These are phyloP conservation scores for Plasmodium knowlesi DNA, from an alignment of 169 alveolate genomes.

Conservation along the genomic window DNA sequence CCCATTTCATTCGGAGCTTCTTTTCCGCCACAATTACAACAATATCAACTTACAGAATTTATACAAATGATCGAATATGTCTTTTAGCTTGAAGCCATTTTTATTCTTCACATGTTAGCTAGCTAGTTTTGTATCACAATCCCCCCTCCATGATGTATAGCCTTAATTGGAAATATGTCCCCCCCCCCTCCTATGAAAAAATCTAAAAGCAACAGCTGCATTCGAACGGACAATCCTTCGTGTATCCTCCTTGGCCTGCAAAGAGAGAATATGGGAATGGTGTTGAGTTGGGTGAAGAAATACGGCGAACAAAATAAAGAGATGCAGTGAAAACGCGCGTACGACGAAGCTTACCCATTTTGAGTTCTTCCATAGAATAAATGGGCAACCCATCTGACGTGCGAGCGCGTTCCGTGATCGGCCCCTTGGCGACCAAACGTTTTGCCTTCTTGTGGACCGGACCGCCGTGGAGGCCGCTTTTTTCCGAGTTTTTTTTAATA, in stretches of 20 bases:
- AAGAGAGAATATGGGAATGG: not conserved
- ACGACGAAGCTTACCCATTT: constrained; percentile 76
- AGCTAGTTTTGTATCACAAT: not conserved
- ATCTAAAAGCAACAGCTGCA: constrained; percentile 83
- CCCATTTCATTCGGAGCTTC: not conserved
- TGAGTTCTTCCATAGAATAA: constrained; percentile 83
- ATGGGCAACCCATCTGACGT: constrained; percentile 84
- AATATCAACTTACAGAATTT: not conserved
- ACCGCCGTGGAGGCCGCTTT: not conserved
- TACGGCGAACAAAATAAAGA: too few species aligned
- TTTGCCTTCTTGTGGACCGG: not conserved
- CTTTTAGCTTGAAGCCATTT: not conserved
- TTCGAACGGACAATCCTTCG: constrained; percentile 85
- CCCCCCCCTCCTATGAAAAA: not conserved
- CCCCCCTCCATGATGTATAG: not conserved
- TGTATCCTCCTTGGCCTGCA: constrained; percentile 84
- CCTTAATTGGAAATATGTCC: not conserved
- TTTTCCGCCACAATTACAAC: not conserved
- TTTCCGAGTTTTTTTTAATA: constrained; percentile 12
- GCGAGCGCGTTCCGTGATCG: constrained; percentile 23
- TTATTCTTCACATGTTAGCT: not conserved
- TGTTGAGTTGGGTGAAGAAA: not conserved
- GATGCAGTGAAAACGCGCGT: not conserved
- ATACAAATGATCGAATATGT: not conserved
- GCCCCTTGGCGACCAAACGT: not conserved